Percentiles rank a stretch among this genome's conserved stretches.
phyloP scores from a whole-genome alignment of 2,329 filamentous ascomycete species.

The Calonectria naviculata region DNA sequence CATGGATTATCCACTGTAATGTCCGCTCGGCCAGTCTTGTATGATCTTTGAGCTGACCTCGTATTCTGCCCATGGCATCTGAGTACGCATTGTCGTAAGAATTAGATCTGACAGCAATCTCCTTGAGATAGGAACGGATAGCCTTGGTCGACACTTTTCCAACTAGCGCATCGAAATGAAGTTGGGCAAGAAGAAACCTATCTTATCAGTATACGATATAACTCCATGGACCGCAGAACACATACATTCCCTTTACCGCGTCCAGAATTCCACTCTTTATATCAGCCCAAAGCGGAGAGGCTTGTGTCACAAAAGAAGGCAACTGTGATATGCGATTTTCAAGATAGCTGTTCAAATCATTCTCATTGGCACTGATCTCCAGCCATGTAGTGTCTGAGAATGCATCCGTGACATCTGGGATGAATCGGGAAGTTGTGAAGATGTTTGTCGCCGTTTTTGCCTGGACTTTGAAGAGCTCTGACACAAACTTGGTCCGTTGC shows the following conservation, averaged over 20 bases:
- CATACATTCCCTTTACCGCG: background rate
- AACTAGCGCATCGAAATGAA: background rate
- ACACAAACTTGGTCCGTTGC: background rate
- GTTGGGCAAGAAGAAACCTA: background rate
- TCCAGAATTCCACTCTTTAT: background rate
- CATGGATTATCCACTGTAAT: background rate
- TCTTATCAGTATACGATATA: background rate
- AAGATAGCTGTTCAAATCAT: slow-evolving; percentile 31
- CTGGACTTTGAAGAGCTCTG: slow-evolving; percentile 9
- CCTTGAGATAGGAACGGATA: background rate
- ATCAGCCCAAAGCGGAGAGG: background rate
- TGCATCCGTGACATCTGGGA: slow-evolving; percentile 12
- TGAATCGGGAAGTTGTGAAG: slow-evolving; percentile 37
- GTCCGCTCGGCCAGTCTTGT: background rate
- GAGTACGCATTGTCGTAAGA: background rate
- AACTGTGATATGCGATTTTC: background rate
- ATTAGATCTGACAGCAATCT: background rate
- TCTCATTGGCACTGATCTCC: slow-evolving; percentile 27
- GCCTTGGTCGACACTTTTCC: background rate
- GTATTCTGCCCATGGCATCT: background rate
- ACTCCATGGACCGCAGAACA: background rate
- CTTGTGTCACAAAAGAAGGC: accelerated
- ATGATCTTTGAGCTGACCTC: background rate
- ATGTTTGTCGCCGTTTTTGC: background rate
- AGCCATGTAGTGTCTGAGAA: slow-evolving; percentile 8